Conservation (phyloP, 2,329 filamentous ascomycete species). For the Juglanconis sp. region DNA sequence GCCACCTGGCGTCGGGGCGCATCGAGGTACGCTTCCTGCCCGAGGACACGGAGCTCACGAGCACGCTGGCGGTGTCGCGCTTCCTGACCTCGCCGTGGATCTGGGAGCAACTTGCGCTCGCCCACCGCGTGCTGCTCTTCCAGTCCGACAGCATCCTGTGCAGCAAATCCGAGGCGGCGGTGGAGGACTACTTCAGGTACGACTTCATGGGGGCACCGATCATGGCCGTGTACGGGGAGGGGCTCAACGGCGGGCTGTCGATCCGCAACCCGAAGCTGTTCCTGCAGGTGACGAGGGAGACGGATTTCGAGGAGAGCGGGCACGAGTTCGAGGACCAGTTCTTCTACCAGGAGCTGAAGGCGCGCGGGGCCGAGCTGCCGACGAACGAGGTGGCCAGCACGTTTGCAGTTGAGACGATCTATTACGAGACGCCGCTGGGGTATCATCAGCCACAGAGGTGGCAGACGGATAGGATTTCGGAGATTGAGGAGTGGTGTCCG, state of each 20-base stretch:
- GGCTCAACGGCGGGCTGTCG: constrained; percentile 32
- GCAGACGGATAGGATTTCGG: constrained; percentile 11
- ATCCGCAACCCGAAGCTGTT: constrained; percentile 27
- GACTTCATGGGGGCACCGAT: constrained; percentile 33
- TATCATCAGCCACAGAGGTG: constrained; percentile 25
- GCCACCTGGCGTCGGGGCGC: constrained; percentile 27
- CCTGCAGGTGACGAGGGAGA: constrained; percentile 21
- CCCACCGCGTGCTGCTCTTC: constrained; percentile 32
- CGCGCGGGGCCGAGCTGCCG: constrained; percentile 25
- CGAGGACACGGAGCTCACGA: constrained; percentile 26
- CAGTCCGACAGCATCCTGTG: constrained; percentile 36
- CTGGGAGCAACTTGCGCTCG: constrained; percentile 29
- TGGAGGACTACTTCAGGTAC: constrained; percentile 31
- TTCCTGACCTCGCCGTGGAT: constrained; percentile 31
- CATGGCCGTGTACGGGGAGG: constrained; percentile 18
- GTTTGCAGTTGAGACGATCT: constrained; percentile 30
- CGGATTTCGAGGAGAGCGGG: constrained; percentile 19
- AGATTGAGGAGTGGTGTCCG: constrained; percentile 18
- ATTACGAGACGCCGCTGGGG: constrained; percentile 26
- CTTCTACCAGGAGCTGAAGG: constrained; percentile 27
- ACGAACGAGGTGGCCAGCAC: constrained; percentile 22
- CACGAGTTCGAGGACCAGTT: constrained; percentile 31
- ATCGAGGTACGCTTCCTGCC: constrained; percentile 35
- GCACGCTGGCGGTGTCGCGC: constrained; percentile 28
- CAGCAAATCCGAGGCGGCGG: constrained; percentile 22